These are phyloP conservation scores for Xerocomus brunneocitrinus DNA, from an alignment of 768 basidiomycete genomes.

Conservation along the genomic window DNA sequence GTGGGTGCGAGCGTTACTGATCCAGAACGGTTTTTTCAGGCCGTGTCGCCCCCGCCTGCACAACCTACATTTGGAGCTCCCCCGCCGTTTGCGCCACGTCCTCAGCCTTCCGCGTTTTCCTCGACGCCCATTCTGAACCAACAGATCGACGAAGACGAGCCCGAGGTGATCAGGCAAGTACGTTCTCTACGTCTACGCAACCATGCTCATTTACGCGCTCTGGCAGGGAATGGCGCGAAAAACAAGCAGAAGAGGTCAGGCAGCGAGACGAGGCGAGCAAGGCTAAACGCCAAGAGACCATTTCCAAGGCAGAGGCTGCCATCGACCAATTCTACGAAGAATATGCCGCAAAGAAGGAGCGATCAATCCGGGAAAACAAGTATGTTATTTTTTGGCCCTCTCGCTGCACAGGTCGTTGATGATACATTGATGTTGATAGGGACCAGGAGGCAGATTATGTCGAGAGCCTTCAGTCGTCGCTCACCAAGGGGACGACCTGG, in stretches of 20 bases:
- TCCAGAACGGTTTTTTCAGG: constrained; percentile 13
- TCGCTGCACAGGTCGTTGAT: constrained; percentile 1
- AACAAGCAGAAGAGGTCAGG: constrained; percentile 79
- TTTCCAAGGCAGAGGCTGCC: constrained; percentile 75
- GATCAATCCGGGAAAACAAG: constrained; percentile 94
- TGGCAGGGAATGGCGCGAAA: constrained; percentile 81
- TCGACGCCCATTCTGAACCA: constrained; percentile 73
- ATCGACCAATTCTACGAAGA: constrained; percentile 91
- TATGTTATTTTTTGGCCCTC: constrained; percentile 25
- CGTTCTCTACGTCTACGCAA: too few relatives aligned
- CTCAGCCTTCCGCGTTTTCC: constrained; percentile 65
- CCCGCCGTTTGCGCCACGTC: constrained; percentile 69
- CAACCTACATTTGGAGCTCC: constrained; percentile 44
- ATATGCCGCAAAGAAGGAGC: constrained; percentile 85
- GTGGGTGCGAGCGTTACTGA: constrained; percentile 4
- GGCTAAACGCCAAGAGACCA: constrained; percentile 73
- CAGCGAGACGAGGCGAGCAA: constrained; percentile 78
- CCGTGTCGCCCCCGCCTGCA: constrained; percentile 28
- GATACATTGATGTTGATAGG: constrained; percentile 39
- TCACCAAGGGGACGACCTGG: constrained; percentile 93
- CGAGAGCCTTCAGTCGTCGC: constrained; percentile 61
- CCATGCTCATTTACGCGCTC: not conserved
- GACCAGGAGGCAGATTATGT: constrained; percentile 84
- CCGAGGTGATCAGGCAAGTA: constrained; percentile 76
- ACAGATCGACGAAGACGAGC: constrained; percentile 70